These are phyloP conservation scores for Colletotrichum noveboracense DNA, from an alignment of 2,329 filamentous ascomycete genomes.

Conservation along the genomic window DNA sequence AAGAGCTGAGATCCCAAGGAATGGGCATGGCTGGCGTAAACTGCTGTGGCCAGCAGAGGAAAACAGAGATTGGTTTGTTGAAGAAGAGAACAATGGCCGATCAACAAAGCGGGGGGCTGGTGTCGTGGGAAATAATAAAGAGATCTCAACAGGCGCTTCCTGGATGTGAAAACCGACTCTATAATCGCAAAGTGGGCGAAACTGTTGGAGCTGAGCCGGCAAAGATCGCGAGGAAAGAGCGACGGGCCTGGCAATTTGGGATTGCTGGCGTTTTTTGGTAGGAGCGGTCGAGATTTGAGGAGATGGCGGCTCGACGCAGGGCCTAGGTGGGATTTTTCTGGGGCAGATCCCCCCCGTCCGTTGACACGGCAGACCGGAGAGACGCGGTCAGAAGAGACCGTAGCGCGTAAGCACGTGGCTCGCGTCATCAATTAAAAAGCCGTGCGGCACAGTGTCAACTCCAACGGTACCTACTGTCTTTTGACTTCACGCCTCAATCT, in stretches of 20 bases:
- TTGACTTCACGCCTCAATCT: constrained; percentile 11
- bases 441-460: not conserved
- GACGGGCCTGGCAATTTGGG: not conserved
- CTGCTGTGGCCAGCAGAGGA: not conserved
- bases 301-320: not conserved
- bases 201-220: not conserved
- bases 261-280: not conserved
- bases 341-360: constrained; percentile 12
- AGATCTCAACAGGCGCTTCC: not conserved
- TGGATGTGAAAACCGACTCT: not conserved
- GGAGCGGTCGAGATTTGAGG: constrained; percentile 19
- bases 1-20: constrained; percentile 3
- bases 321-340: constrained; percentile 18
- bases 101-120: not conserved
- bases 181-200: not conserved
- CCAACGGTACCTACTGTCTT: constrained; percentile 4
- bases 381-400: constrained; percentile 15
- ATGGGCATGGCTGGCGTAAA: not conserved
- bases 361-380: constrained; percentile 15
- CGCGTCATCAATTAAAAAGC: constrained; percentile 19
- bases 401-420: constrained; percentile 20
- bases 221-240: not conserved
- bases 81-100: not conserved
- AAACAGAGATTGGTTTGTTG: not conserved
- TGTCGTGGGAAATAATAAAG: not conserved